Evolutionary conservation across 768 basidiomycete species (phyloP).

Genomic region (Clavaria fumosa): DNA sequence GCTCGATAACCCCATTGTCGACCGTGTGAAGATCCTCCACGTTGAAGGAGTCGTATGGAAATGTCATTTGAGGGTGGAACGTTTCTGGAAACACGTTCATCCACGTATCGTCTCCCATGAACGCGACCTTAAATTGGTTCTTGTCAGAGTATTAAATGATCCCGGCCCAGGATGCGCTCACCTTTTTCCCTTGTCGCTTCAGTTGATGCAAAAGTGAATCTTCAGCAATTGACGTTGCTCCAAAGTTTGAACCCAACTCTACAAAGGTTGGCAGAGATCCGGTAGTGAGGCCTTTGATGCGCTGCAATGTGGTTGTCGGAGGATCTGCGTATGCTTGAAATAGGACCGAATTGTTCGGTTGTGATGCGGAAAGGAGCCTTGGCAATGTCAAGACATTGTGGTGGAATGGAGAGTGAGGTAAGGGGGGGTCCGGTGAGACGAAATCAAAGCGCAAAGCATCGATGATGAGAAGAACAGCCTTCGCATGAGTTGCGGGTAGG

Average conservation of each 20-base stretch:
- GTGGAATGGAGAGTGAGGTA: constrained; percentile 49
- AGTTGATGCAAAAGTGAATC: constrained; percentile 80
- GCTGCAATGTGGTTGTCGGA: constrained; percentile 87
- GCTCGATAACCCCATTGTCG: constrained; percentile 74
- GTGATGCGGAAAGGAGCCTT: constrained; percentile 40
- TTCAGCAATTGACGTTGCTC: constrained; percentile 70
- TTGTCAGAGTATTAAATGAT: constrained; percentile 2
- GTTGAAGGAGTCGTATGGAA: constrained; percentile 92
- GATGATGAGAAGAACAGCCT: constrained; percentile 75
- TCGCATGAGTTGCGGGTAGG: constrained; percentile 51
- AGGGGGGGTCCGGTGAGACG: constrained; percentile 52
- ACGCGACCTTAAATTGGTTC: constrained; percentile 41
- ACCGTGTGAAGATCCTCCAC: constrained; percentile 97
- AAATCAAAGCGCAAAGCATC: constrained; percentile 94
- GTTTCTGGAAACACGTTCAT: constrained; percentile 68
- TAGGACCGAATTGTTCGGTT: constrained; percentile 65
- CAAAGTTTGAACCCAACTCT: constrained; percentile 88
- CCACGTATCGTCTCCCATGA: constrained; percentile 99
- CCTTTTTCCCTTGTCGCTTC: constrained; percentile 39
- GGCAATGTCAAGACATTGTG: constrained; percentile 79
- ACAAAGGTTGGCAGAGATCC: constrained; percentile 93
- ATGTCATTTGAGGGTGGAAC: constrained; percentile 58
- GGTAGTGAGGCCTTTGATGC: constrained; percentile 89
- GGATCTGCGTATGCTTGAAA: constrained; percentile 89
- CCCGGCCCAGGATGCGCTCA: constrained; percentile 16